Evolutionary conservation across 345 rosid genomes (phyloP), one percentile per base, ranked within the genome.

Genomic region (Eucalyptus albens): DNA sequence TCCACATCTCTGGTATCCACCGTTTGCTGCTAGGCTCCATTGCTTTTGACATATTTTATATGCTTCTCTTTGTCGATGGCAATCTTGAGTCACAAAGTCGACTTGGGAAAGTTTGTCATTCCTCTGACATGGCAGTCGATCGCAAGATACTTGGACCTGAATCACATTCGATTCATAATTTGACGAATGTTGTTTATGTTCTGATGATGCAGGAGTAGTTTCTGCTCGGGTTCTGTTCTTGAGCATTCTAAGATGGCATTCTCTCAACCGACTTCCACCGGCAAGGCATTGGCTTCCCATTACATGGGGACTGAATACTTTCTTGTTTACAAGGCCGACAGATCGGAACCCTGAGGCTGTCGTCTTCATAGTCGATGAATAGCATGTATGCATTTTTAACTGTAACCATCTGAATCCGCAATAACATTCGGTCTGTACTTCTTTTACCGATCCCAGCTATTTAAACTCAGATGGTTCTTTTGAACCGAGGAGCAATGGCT

Each of bases 241-340:
- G 95, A 95, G 37, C 92, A 90, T 90, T 92, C 95, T 89, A 92
- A 94, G 91, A 4, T 97, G 86, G 98, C 99, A 88, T 96, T 98
- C 91, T 98, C 97, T 59, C 94, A 95, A 47, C 98, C 99, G 87
- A 95, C 93, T 81, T 92, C 94, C 31, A 92, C 94, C 4, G 99
- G 98, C 89, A 94, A 91, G 92, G 94, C 96, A 17, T 90, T 97
- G 93, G 98, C 98, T n/a, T 92, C 93, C 80, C 90, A 86, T 85
- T 96, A 94, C 87, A 86, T 90, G 51, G 94, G 94, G 50, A 92
- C 93, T 5, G 51, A 56, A 87, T 89, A 96, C 49, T 94, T 96
- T 92, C 90, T 95, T 89, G 94, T 95, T 12, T 97, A 97, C 91
- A 96, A 90, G 88, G 90, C 97, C 26, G 62, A 88, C 56, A 27